These are phyloP conservation scores for Lunasporangiospora selenospora DNA, from an alignment of 192 early-diverging fungal genomes.

Conservation along the genomic window DNA sequence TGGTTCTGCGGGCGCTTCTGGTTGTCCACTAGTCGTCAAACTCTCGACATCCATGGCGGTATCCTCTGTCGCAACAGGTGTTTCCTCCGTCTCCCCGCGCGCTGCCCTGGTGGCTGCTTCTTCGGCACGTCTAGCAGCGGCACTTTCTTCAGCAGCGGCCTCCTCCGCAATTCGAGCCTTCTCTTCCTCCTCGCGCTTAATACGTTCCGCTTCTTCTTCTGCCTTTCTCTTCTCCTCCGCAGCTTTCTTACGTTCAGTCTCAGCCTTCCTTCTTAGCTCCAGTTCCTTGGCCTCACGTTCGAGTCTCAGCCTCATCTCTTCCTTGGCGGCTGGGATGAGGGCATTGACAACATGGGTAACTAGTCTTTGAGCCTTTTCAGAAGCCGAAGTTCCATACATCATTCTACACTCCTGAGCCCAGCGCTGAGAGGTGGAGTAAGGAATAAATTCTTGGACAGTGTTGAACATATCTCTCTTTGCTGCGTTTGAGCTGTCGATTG, in stretches of 20 bases:
- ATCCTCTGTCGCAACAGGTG: conserved; percentile 29
- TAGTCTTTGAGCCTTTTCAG: conserved; percentile 66
- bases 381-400: conserved; percentile 70
- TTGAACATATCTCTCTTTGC: conserved; percentile 51
- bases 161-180: conserved; percentile 34
- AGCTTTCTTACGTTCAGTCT: conserved; percentile 61
- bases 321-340: conserved; percentile 80
- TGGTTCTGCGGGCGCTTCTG: conserved; percentile 3
- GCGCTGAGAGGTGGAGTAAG: conserved; percentile 75
- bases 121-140: conserved; percentile 43
- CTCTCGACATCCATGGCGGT: conserved; percentile 29
- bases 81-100: conserved; percentile 27
- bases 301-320: conserved; percentile 62
- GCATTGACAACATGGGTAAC: conserved; percentile 70
- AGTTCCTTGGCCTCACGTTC: conserved; percentile 63
- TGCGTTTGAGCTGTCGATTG: too few relatives aligned
- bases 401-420: conserved; percentile 90
- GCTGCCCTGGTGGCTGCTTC: conserved; percentile 25
- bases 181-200: conserved; percentile 51
- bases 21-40: not conserved
- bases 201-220: conserved; percentile 55
- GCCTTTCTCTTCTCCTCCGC: conserved; percentile 49
- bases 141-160: conserved; percentile 38
- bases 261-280: conserved; percentile 54
- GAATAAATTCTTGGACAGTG: conserved; percentile 73